phyloP scores from a whole-genome alignment of 441 rosid genomes.

The Erodium trifolium region DNA sequence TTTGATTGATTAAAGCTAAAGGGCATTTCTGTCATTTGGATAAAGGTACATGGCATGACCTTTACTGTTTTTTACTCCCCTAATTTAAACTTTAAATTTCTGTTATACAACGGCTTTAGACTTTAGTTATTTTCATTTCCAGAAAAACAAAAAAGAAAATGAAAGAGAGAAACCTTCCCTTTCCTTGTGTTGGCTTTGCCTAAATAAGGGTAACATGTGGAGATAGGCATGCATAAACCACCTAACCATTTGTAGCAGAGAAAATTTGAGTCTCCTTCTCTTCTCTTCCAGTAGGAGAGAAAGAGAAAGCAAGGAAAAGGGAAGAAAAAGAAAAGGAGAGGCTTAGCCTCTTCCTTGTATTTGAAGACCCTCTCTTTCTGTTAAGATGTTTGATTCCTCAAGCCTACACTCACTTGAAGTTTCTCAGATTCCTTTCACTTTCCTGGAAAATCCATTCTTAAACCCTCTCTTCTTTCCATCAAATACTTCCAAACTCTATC shows the following conservation, averaged over 20 bases:
- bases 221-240: slow-evolving; percentile 15
- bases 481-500: slow-evolving; percentile 31
- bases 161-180: slow-evolving; percentile 5
- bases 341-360: slow-evolving; percentile 46
- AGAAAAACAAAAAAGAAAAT: background rate
- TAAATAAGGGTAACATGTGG: slow-evolving; percentile 19
- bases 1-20: slow-evolving; percentile 46
- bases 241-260: slow-evolving; percentile 19
- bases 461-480: slow-evolving; percentile 34
- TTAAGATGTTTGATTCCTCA: slow-evolving; percentile 45
- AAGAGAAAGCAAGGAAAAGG: slow-evolving; percentile 18
- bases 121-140: slow-evolving; percentile 3
- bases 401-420: slow-evolving; percentile 33
- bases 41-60: slow-evolving; percentile 29
- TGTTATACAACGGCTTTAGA: slow-evolving; percentile 35
- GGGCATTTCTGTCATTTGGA: slow-evolving; percentile 38
- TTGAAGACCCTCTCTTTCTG: slow-evolving; percentile 33
- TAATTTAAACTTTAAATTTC: slow-evolving; percentile 38
- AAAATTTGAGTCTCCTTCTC: slow-evolving; percentile 22
- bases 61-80: slow-evolving; percentile 29
- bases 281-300: slow-evolving; percentile 22
- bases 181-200: slow-evolving; percentile 19
- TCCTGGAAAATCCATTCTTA: slow-evolving; percentile 30
- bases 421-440: slow-evolving; percentile 49
- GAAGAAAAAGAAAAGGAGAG: slow-evolving; percentile 32